phyloP scores from a whole-genome alignment of 257 asterid species.

The Fraxinus pennsylvanica region DNA sequence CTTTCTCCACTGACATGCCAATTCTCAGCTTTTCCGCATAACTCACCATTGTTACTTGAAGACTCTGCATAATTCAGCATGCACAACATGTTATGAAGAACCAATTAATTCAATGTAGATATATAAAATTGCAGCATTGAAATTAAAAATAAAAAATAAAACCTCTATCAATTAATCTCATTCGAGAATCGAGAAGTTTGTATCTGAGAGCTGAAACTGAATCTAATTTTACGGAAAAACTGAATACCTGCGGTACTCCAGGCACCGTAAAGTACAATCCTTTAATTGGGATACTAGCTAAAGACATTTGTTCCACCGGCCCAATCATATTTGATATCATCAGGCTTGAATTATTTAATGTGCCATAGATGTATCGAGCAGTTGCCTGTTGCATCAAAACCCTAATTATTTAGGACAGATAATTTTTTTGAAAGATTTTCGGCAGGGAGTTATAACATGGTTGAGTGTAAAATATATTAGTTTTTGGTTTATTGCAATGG shows the following conservation, averaged over 20 bases:
- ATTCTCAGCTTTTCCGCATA: conserved; percentile 55
- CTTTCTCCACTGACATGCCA: conserved; percentile 54
- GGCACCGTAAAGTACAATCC: conserved; percentile 53
- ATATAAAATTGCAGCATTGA: background rate
- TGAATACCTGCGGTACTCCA: conserved; percentile 65
- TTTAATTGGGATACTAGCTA: conserved; percentile 47
- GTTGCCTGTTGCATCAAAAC: conserved; percentile 38
- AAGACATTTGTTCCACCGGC: conserved; percentile 48
- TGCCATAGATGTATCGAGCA: conserved; percentile 39
- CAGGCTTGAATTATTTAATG: conserved; percentile 59
- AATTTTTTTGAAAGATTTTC: no score
- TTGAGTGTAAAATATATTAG: no score
- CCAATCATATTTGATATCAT: conserved; percentile 56
- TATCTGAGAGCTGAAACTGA: background rate
- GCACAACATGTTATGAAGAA: background rate
- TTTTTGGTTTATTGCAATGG: no score
- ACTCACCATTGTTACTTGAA: conserved; percentile 49
- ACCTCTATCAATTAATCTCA: background rate
- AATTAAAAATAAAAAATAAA: background rate
- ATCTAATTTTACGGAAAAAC: no score
- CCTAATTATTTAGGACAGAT: background rate
- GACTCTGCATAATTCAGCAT: conserved; percentile 48
- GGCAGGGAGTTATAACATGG: no score
- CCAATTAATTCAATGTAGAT: background rate
- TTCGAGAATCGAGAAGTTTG: background rate